Conservation (phyloP, 371 early-diverging fungal species). For the Syncephalastrum contaminatum region DNA sequence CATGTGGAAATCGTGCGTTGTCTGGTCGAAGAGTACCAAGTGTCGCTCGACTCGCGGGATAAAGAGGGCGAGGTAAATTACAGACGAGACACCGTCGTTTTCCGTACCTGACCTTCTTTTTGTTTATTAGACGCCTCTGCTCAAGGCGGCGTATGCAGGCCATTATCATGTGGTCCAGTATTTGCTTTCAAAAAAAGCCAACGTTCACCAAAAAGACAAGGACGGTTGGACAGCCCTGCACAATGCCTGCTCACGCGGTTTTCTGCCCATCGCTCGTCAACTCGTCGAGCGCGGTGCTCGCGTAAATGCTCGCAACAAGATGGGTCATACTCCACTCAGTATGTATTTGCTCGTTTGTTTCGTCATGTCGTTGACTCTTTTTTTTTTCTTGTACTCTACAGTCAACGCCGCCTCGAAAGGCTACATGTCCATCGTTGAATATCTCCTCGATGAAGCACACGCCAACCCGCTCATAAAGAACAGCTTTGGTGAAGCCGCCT, state of each 20-base stretch:
- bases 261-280: constrained; percentile 57
- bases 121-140: constrained; percentile 66
- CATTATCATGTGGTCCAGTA: constrained; percentile 62
- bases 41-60: constrained; percentile 66
- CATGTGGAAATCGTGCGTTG: constrained; percentile 63
- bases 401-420: constrained; percentile 82
- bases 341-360: constrained; percentile 19
- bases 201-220: constrained; percentile 67
- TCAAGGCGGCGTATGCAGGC: constrained; percentile 78
- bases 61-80: constrained; percentile 70
- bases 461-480: constrained; percentile 72
- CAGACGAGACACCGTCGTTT: background rate
- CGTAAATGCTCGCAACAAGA: constrained; percentile 63
- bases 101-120: background rate
- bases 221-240: constrained; percentile 90
- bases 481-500: constrained; percentile 73
- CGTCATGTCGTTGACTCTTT: background rate
- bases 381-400: constrained; percentile 17
- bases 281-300: constrained; percentile 59
- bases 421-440: constrained; percentile 62
- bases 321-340: constrained; percentile 82
- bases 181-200: constrained; percentile 63
- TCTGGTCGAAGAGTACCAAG: constrained; percentile 65
- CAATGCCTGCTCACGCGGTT: constrained; percentile 70
- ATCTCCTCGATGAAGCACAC: constrained; percentile 58